Percentiles rank a stretch among this genome's conserved stretches.
phyloP scores from a whole-genome alignment of 805 yeast genomes.

The Candida ipomoeae region DNA sequence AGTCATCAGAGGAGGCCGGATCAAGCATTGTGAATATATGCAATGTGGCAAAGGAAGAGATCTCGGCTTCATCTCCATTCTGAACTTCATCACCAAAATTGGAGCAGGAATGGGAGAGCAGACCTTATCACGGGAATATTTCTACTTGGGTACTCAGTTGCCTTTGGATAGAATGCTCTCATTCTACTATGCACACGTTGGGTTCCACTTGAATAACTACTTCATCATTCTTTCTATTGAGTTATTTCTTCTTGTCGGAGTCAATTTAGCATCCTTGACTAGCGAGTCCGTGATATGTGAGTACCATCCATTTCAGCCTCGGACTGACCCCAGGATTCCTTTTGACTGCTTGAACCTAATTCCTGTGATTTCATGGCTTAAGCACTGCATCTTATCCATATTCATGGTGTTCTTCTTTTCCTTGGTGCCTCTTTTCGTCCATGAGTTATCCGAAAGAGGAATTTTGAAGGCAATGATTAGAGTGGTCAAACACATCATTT shows the following conservation, averaged over 20 bases:
- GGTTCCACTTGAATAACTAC: conserved; percentile 78
- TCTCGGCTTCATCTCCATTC: conserved; percentile 80
- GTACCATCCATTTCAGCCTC: conserved; percentile 61
- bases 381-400: conserved; percentile 76
- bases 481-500: conserved; percentile 62
- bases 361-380: conserved; percentile 77
- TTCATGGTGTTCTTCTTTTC: conserved; percentile 80
- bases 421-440: conserved; percentile 71
- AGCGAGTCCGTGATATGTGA: conserved; percentile 67
- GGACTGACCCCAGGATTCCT: conserved; percentile 63
- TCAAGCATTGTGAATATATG: conserved; percentile 81
- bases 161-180: conserved; percentile 79
- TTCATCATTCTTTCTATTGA: conserved; percentile 75
- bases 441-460: conserved; percentile 80
- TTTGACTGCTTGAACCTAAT: conserved; percentile 68
- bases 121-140: conserved; percentile 79
- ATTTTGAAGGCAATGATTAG: conserved; percentile 70
- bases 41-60: conserved; percentile 93
- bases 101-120: conserved; percentile 96
- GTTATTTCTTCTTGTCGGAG: conserved; percentile 63
- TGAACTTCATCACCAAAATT: conserved; percentile 81
- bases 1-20: conserved; percentile 77
- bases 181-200: conserved; percentile 82
- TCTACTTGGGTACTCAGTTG: conserved; percentile 73
- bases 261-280: conserved; percentile 68